phyloP scores from a whole-genome alignment of 371 early-diverging fungal genomes.

The Globomyces sp. region DNA sequence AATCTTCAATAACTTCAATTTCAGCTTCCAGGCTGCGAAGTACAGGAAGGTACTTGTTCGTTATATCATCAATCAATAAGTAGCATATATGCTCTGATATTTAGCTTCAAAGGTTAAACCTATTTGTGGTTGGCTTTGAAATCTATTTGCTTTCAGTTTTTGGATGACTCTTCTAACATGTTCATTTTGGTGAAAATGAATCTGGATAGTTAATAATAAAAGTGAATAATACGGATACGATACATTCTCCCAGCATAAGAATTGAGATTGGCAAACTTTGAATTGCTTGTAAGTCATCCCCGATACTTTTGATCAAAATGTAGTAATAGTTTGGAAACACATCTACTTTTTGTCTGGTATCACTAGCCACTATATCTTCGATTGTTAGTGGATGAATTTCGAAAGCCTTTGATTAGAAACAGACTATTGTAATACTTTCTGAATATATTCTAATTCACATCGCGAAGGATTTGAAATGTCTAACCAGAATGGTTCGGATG shows the following conservation, averaged over 20 bases:
- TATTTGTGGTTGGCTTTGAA: too few relatives aligned
- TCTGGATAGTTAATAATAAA: too few relatives aligned
- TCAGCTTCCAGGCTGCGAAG: conserved; percentile 68
- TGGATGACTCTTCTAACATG: too few relatives aligned
- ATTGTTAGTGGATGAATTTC: conserved; percentile 75
- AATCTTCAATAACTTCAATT: conserved; percentile 74
- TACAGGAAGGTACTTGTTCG: conserved; percentile 67
- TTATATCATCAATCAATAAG: conserved; percentile 63
- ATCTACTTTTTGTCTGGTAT: conserved; percentile 80
- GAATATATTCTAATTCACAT: neutral
- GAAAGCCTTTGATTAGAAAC: conserved; percentile 22
- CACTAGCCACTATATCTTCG: conserved; percentile 81
- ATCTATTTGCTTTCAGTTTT: too few relatives aligned
- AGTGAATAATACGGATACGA: too few relatives aligned
- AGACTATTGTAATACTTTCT: neutral
- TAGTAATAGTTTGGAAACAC: conserved; percentile 78
- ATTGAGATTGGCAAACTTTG: too few relatives aligned
- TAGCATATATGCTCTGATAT: conserved; percentile 15
- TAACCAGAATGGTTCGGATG: neutral
- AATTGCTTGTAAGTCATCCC: neutral
- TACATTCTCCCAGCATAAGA: too few relatives aligned
- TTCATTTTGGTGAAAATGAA: too few relatives aligned
- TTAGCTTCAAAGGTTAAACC: too few relatives aligned
- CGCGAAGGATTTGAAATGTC: neutral
- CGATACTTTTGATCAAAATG: conserved; percentile 56